phyloP scores from a whole-genome alignment of 192 early-diverging fungal genomes.

The Backusella liffmaniae region DNA sequence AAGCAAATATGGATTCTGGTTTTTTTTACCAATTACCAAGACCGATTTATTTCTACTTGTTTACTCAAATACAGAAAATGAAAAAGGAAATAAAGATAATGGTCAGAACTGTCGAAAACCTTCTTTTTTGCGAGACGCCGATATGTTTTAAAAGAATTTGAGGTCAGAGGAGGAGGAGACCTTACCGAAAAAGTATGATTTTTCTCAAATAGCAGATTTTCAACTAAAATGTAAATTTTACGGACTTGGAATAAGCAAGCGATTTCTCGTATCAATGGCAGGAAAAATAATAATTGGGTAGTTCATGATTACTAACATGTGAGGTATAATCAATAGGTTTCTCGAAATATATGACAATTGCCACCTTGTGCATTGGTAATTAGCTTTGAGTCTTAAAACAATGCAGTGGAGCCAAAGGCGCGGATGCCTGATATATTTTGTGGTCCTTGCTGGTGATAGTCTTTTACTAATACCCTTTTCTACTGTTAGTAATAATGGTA shows the following conservation, averaged over 20 bases:
- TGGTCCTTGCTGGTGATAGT: not conserved
- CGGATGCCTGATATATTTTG: not conserved
- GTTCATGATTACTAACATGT: not conserved
- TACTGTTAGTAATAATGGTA: not conserved
- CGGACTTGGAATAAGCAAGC: not conserved
- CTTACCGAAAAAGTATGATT: conserved; percentile 6
- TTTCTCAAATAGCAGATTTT: conserved; percentile 6
- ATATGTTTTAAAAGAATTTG: not conserved
- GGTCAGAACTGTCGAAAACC: not conserved
- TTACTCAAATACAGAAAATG: not conserved
- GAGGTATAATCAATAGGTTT: not conserved
- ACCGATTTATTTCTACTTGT: not conserved
- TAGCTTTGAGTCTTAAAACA: not conserved
- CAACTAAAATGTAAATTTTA: conserved; percentile 9
- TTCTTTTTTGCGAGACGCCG: not conserved
- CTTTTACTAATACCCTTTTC: not conserved
- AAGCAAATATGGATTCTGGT: not conserved
- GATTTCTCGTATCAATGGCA: not conserved
- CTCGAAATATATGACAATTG: not conserved
- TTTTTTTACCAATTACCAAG: not conserved
- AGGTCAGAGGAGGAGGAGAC: not conserved
- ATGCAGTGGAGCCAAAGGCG: not conserved
- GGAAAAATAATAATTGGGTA: not conserved
- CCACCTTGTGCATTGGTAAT: not conserved
- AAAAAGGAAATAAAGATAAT: not conserved